A percentile compares a stretch with the other conserved stretches of the same genome.
These are phyloP conservation scores for Cordyceps farinosa DNA, from an alignment of 2,329 filamentous ascomycete species.

Conservation along the genomic window DNA sequence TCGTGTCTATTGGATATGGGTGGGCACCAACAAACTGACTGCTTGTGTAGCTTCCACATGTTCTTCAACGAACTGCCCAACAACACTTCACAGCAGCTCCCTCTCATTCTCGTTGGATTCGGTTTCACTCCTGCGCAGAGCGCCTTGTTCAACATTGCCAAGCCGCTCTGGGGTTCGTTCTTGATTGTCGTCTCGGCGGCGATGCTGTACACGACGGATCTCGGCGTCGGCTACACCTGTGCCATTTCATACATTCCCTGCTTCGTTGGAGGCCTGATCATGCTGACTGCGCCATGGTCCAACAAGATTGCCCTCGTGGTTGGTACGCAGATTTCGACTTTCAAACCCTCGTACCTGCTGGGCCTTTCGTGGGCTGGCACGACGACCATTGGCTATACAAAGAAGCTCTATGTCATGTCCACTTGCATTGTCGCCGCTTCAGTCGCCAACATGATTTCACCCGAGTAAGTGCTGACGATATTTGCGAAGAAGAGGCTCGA, in stretches of 20 bases:
- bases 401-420: slow-evolving; percentile 25
- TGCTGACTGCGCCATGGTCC: slow-evolving; percentile 25
- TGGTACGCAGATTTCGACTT: slow-evolving; percentile 29
- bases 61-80: slow-evolving; percentile 28
- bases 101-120: slow-evolving; percentile 25
- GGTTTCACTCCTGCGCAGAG: slow-evolving; percentile 26
- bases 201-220: slow-evolving; percentile 22
- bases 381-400: slow-evolving; percentile 25
- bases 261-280: slow-evolving; percentile 25
- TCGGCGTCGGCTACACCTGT: slow-evolving; percentile 26
- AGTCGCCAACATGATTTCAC: slow-evolving; percentile 28
- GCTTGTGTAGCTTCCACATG: slow-evolving; percentile 23
- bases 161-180: slow-evolving; percentile 23
- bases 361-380: slow-evolving; percentile 28
- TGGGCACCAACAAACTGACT: neutral
- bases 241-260: slow-evolving; percentile 27
- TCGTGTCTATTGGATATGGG: neutral
- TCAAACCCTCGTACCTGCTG: slow-evolving; percentile 29
- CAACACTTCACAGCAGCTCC: slow-evolving; percentile 27
- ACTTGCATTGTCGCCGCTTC: slow-evolving; percentile 24
- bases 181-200: slow-evolving; percentile 23
- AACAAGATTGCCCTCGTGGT: slow-evolving; percentile 29
- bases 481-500: neutral
- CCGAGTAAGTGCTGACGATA: slow-evolving; percentile 23
- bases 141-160: slow-evolving; percentile 27